Evolutionary conservation across 2,329 filamentous ascomycete genomes (phyloP), one percentile per base, ranked within the genome.

Genomic region (Akanthomyces lecanii): DNA sequence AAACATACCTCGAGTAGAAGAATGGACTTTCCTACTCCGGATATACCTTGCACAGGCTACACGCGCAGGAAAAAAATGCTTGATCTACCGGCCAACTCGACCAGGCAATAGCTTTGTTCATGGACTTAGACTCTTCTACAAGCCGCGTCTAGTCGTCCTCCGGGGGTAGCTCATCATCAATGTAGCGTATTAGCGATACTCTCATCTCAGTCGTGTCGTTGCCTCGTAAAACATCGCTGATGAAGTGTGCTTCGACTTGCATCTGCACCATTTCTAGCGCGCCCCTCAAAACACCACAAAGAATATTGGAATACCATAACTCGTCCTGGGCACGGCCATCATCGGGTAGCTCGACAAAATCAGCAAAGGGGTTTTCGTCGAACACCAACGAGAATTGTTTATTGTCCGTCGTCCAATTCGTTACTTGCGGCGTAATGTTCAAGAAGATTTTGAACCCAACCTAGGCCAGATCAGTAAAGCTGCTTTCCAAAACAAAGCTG

Each of bases 381-480:
- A 99, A 97, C 18, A 97, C 85, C 14, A 99, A 82, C 0, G 92
- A 97, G 79, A 99, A 99, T 69, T 96, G 92, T 74, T 97, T 97
- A 78, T 89, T 95, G 77, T 99, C 95, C 74, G 85, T 91, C 25
- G 92, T 95, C 95, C 95, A 99, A 74, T 96, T 97, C 54, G 92
- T 92, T 67, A 98, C 89, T 8, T 89, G 90, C 0, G 95, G 95
- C 4, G 93, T 96, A 69, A 97, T 92, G 73, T 99, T 99, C 65
- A 99, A 85, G 75, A 99, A 99, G 68, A 99, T 97, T 79, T 99
- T 98, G 81, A 99, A 99, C 63, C 95, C 95, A 67, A 99, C 90
- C 91, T 97, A 67, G 33, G 8, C 36, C 12, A 48, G 56, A 36
- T 62, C 14, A 54, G 52, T 56, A 42, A 61, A 64, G 3, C 21